phyloP scores from a whole-genome alignment of 129 eudicot species.

The Chrysanthemum makinoi region DNA sequence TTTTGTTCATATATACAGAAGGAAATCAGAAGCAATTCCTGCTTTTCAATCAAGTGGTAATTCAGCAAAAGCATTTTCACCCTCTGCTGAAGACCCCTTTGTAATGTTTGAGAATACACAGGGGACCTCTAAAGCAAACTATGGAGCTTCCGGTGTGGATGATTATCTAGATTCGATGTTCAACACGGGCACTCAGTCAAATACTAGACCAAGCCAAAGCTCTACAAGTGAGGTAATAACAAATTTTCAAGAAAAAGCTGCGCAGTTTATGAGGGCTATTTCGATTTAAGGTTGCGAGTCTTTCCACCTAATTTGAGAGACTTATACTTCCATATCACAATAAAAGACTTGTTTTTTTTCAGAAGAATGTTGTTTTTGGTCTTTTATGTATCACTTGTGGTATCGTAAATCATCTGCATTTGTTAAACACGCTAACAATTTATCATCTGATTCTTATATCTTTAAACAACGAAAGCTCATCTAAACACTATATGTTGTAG shows the following conservation, averaged over 20 bases:
- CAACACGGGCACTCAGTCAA: slow-evolving; percentile 33
- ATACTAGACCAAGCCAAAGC: slow-evolving; percentile 28
- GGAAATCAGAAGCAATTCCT: slow-evolving; percentile 23
- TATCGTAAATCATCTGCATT: too few species aligned
- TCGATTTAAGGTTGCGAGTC: neutral
- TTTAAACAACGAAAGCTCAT: neutral
- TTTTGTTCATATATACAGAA: slow-evolving; percentile 31
- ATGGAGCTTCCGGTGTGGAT: slow-evolving; percentile 23
- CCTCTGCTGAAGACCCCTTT: slow-evolving; percentile 57
- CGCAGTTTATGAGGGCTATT: neutral
- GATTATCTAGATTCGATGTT: slow-evolving; percentile 60
- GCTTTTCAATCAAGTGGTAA: slow-evolving; percentile 35
- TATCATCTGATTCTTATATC: neutral
- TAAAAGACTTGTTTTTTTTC: too few species aligned
- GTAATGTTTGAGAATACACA: slow-evolving; percentile 37
- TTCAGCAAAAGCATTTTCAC: slow-evolving; percentile 36
- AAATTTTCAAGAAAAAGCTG: neutral
- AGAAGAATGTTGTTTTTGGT: slow-evolving; percentile 8
- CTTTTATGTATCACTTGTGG: neutral
- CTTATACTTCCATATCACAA: neutral
- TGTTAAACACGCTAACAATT: neutral
- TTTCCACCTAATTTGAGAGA: neutral
- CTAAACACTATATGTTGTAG: neutral
- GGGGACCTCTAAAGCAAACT: slow-evolving; percentile 20
- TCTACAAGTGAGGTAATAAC: slow-evolving; percentile 45